Evolutionary conservation across 202 grass and related monocot genomes (phyloP).

Genomic region (Dendrocalamus latiflorus): DNA sequence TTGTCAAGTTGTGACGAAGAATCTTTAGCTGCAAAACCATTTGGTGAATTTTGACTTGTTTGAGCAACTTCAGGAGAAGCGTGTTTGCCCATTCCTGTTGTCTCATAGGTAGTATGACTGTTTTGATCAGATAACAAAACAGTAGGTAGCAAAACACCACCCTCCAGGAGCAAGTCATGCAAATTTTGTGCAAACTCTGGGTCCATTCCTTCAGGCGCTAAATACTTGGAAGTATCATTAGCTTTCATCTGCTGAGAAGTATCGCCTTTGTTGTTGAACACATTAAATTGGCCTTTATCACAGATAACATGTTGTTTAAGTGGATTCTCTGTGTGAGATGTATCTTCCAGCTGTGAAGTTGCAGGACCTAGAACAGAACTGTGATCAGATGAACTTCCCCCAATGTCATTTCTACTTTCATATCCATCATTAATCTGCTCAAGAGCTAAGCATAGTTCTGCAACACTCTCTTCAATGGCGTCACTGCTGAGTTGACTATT

Average conservation of each 20-base stretch:
- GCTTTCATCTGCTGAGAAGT: conserved; percentile 54
- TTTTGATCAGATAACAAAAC: conserved; percentile 55
- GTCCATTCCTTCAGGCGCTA: conserved; percentile 47
- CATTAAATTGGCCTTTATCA: not conserved
- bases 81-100: conserved; percentile 12
- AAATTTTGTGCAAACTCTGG: conserved; percentile 66
- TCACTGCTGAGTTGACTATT: conserved; percentile 52
- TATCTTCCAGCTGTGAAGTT: conserved; percentile 47
- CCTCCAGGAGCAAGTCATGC: conserved; percentile 62
- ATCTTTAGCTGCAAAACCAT: conserved; percentile 27
- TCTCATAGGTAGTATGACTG: conserved; percentile 22
- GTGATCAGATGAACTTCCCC: conserved; percentile 43
- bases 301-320: conserved; percentile 21
- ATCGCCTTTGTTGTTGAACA: not conserved
- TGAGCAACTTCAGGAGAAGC: conserved; percentile 31
- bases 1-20: conserved; percentile 5
- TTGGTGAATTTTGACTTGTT: conserved; percentile 17
- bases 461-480: conserved; percentile 67
- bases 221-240: conserved; percentile 59
- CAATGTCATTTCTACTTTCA: conserved; percentile 39
- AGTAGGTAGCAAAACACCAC: conserved; percentile 44
- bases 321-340: conserved; percentile 7
- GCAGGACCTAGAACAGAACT: conserved; percentile 25
- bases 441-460: conserved; percentile 66
- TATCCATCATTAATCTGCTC: conserved; percentile 39